A percentile compares a stretch with the other conserved stretches of the same genome.
Conservation (phyloP, 176 grass and related monocot genomes). For the Triticum timopheevii region DNA sequence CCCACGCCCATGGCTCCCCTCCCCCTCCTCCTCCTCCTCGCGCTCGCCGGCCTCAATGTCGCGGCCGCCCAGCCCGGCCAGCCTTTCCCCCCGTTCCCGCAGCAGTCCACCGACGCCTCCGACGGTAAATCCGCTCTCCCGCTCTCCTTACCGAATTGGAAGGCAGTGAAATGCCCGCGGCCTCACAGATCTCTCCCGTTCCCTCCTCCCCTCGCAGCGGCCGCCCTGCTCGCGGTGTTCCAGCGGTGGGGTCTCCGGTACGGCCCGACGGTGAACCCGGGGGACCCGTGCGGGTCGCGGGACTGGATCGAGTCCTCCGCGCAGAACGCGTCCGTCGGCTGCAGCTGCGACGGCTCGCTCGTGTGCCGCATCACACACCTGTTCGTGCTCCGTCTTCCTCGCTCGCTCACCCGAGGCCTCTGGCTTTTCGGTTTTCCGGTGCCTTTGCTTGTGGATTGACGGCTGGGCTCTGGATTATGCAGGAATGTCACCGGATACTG, state of each 20-base stretch:
- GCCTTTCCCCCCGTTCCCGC: background rate
- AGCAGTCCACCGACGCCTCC: background rate
- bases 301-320: background rate
- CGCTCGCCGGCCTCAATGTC: background rate
- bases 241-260: background rate
- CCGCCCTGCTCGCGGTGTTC: conserved; percentile 23
- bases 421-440: background rate
- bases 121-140: conserved; percentile 27
- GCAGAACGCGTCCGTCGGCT: conserved; percentile 4
- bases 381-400: conserved; percentile 6
- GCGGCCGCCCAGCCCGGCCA: background rate
- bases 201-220: conserved; percentile 13
- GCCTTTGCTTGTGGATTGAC: background rate
- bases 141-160: background rate
- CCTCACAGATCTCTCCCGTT: conserved; percentile 23
- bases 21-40: conserved; percentile 25
- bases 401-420: background rate
- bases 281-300: background rate
- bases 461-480: conserved; percentile 12
- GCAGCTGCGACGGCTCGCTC: background rate
- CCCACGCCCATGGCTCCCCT: conserved; percentile 23
- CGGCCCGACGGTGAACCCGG: background rate
- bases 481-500: conserved; percentile 43
- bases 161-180: background rate
- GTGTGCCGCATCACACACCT: conserved; percentile 39